Conservation (phyloP, 305 asterid genomes). For the Fraxinus platypoda region DNA sequence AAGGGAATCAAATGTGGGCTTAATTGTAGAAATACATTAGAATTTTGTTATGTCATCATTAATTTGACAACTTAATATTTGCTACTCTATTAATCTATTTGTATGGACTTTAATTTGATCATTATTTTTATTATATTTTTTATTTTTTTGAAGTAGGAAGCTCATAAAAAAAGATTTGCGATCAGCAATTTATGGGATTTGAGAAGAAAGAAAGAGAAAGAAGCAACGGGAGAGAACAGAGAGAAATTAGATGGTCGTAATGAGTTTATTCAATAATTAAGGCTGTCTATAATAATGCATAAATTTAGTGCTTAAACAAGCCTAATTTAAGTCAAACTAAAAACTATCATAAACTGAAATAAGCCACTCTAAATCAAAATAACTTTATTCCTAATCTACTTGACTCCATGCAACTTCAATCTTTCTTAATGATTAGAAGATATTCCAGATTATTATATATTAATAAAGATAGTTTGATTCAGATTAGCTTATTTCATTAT, state of each 20-base stretch:
- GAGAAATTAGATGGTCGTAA: not conserved
- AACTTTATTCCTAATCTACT: not conserved
- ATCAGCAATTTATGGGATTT: not conserved
- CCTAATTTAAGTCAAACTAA: not conserved
- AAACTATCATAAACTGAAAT: not conserved
- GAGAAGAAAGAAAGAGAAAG: not conserved
- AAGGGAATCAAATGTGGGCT: not conserved
- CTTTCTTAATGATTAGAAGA: no score
- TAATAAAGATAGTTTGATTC: not conserved
- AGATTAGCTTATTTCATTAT: not conserved
- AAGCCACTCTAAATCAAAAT: not conserved
- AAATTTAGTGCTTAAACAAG: no score
- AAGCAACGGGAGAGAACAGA: not conserved
- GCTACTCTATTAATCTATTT: not conserved
- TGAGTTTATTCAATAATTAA: not conserved
- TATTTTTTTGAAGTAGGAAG: not conserved
- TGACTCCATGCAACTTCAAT: not conserved
- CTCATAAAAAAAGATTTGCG: not conserved
- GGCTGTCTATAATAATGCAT: not conserved
- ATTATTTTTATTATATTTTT: no score
- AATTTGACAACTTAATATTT: not conserved
- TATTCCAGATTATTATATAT: not conserved
- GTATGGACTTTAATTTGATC: not conserved
- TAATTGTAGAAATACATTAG: not conserved
- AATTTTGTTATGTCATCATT: not conserved